phyloP scores from a whole-genome alignment of 768 basidiomycete genomes.

The Leccinum rimulosum region DNA sequence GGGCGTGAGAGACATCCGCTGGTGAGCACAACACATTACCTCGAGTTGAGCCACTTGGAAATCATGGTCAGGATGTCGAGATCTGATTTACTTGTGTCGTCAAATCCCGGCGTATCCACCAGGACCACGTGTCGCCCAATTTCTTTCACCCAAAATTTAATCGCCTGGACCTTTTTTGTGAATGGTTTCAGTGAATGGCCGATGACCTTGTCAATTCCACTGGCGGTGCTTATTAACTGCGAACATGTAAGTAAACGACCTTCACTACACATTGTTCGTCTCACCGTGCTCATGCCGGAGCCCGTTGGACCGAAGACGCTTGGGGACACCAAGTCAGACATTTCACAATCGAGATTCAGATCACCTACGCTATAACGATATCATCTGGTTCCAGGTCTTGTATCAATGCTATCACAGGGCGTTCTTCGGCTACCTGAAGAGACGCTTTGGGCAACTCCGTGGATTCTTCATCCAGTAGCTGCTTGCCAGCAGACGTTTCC shows the following conservation, averaged over 20 bases:
- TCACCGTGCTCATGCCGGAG: not conserved
- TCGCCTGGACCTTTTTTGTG: constrained; percentile 4
- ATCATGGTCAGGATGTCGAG: constrained; percentile 11
- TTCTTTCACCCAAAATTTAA: constrained; percentile 4
- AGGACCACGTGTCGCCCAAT: constrained; percentile 11
- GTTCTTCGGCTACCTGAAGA: too few relatives aligned
- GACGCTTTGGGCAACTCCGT: too few relatives aligned
- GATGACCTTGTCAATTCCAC: not conserved
- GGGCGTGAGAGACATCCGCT: not conserved
- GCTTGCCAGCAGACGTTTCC: too few relatives aligned
- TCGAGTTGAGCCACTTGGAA: constrained; percentile 15
- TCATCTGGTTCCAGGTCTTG: too few relatives aligned
- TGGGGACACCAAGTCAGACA: not conserved
- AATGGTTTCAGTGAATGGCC: constrained; percentile 10
- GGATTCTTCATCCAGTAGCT: too few relatives aligned
- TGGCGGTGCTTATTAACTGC: not conserved
- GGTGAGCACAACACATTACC: constrained; percentile 2
- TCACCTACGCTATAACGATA: too few relatives aligned
- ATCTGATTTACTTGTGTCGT: constrained; percentile 18
- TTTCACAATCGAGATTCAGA: not conserved
- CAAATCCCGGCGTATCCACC: constrained; percentile 1
- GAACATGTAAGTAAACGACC: not conserved
- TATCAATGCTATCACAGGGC: not conserved
- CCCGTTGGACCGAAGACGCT: not conserved
- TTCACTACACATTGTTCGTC: not conserved